phyloP scores from a whole-genome alignment of 1,139 yeast genomes.

The Hansenula anomala region DNA sequence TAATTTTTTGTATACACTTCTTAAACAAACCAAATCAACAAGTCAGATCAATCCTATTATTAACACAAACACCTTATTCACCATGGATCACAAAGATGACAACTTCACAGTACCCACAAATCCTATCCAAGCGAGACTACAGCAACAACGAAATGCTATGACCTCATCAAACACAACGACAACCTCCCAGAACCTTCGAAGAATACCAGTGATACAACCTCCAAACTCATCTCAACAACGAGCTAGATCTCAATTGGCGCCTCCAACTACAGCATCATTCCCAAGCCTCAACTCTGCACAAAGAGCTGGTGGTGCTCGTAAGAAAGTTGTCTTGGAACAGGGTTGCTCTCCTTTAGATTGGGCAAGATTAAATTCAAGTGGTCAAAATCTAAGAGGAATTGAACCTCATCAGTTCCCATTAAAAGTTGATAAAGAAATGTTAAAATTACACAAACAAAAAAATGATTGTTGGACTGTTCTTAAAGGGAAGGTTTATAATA shows the following conservation, averaged over 20 bases:
- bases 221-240: not conserved
- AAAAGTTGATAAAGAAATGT: constrained; percentile 53
- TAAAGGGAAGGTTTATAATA: constrained; percentile 76
- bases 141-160: not conserved
- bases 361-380: constrained; percentile 56
- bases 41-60: too few relatives aligned
- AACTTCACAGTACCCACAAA: constrained; percentile 1
- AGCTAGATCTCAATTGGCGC: not conserved
- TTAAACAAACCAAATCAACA: too few relatives aligned
- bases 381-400: constrained; percentile 34
- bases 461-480: constrained; percentile 87
- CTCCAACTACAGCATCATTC: constrained; percentile 1
- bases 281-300: constrained; percentile 41
- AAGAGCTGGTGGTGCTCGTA: constrained; percentile 24
- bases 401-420: constrained; percentile 35
- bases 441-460: constrained; percentile 49
- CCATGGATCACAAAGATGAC: too few relatives aligned
- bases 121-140: constrained; percentile 1
- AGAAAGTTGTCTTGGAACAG: constrained; percentile 63
- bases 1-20: too few relatives aligned
- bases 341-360: constrained; percentile 88
- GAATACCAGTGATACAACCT: constrained; percentile 27
- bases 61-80: too few relatives aligned
- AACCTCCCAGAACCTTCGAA: constrained; percentile 25
- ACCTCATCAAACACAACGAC: not conserved